Evolutionary conservation across 768 basidiomycete species (phyloP), one percentile per base, ranked within the genome.

Genomic region (Podaxis mareebaensis): DNA sequence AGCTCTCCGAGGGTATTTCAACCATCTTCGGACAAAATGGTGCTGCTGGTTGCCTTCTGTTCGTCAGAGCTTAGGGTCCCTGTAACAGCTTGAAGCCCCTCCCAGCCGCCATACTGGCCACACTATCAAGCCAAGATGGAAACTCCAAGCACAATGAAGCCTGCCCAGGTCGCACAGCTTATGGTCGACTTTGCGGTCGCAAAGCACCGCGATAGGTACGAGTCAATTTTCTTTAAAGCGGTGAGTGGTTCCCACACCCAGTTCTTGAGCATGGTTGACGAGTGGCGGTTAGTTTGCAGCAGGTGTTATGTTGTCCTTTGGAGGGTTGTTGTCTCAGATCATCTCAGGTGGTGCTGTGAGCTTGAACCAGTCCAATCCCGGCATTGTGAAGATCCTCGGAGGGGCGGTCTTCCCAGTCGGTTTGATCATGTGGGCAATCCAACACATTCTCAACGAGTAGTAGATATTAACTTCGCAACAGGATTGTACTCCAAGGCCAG

Each of bases 351-450:
- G 90, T 5, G 81, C 89, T 0, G 70, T 76, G 0, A 80, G 76
- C 0, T 68, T 91, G 30, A 81, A 73, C 22, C 54, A 73, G 38
- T 76, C 74, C 61, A 88, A 90, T 64, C 90, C 89, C 1, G 90
- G 90, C 20, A 74, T 91, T 10, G 85, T 89, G 51, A 90, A 87
- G 69, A 66, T 89, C 33, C 72, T 91, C 2, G 81, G 81, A 17
- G 89, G 86, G 15, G 83, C 90, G 53, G 85, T 91, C 26, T 91
- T 91, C 72, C 90, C 90, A 8, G 87, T 89, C 2, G 90, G 90
- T 69, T 83, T 91, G 77, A 86, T 88, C 60, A 91, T 91, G 90
- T 91, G 67, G 64, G 79, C 36, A 64, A 12, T 39, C n/a, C 12
- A 5, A 33, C 26, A 44, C 17, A 24, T 10, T 36, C 44, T 46